These are phyloP conservation scores for Incumbomyces lentus DNA, from an alignment of 2,329 filamentous ascomycete genomes.

Conservation along the genomic window DNA sequence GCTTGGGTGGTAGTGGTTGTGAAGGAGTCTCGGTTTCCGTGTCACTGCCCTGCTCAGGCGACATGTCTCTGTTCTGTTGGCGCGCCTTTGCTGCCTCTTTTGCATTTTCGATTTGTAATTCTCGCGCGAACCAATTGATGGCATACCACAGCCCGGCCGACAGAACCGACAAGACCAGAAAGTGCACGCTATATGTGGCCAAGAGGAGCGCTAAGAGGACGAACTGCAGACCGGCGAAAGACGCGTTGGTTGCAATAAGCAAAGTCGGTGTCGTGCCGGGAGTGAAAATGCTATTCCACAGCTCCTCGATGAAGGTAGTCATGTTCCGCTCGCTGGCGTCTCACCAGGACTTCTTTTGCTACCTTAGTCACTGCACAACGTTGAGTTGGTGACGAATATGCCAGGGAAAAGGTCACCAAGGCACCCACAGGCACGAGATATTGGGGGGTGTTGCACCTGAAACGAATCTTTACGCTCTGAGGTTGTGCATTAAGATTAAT, in stretches of 20 bases:
- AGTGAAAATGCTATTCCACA: slow-evolving; percentile 89
- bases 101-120: slow-evolving; percentile 44
- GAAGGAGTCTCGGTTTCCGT: slow-evolving; percentile 30
- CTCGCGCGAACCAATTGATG: slow-evolving; percentile 92
- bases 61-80: slow-evolving; percentile 37
- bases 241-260: slow-evolving; percentile 77
- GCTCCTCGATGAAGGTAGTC: slow-evolving; percentile 55
- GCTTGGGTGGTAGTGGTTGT: not conserved
- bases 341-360: too few species aligned
- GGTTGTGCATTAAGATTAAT: too few species aligned
- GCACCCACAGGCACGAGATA: too few species aligned
- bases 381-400: too few species aligned
- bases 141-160: slow-evolving; percentile 79
- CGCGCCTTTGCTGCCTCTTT: slow-evolving; percentile 35
- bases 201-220: slow-evolving; percentile 66
- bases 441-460: too few species aligned
- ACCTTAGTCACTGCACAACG: too few species aligned
- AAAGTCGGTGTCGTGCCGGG: slow-evolving; percentile 82
- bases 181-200: slow-evolving; percentile 80
- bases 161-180: slow-evolving; percentile 67
- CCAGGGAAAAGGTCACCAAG: too few species aligned
- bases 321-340: slow-evolving; percentile 20
- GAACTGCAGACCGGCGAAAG: slow-evolving; percentile 75
- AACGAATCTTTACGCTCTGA: too few species aligned
- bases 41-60: slow-evolving; percentile 22